These are phyloP conservation scores for Magnolia changhungtana DNA, from an alignment of 164 flowering plant species.

Conservation along the genomic window DNA sequence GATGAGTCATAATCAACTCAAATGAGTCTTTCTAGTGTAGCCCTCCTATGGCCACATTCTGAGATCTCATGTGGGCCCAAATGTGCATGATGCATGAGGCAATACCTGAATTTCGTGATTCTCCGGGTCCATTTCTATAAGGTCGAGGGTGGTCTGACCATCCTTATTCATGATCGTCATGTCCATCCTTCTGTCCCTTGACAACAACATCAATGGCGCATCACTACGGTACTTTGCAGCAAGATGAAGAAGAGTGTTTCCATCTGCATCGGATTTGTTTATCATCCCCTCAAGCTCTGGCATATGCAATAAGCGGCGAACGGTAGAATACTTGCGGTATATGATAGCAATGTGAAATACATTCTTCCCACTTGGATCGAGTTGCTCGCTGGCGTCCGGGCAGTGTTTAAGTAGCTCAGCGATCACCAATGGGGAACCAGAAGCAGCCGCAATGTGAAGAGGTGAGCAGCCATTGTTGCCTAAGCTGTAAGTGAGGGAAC, in stretches of 20 bases:
- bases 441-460: slow-evolving; percentile 9
- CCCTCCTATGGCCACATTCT: neutral
- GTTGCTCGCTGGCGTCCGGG: slow-evolving; percentile 7
- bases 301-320: neutral
- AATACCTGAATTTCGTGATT: neutral
- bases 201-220: neutral
- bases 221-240: neutral
- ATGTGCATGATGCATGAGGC: neutral
- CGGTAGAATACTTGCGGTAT: too few relatives aligned
- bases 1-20: too few relatives aligned
- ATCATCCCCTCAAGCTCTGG: neutral
- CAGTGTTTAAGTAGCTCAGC: neutral
- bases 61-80: neutral
- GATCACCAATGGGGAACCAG: neutral
- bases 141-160: slow-evolving; percentile 1
- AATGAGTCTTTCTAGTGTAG: too few relatives aligned
- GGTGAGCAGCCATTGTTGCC: slow-evolving; percentile 3
- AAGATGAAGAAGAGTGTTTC: slow-evolving; percentile 3
- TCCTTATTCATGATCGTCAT: slow-evolving; percentile 7
- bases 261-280: neutral
- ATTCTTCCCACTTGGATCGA: neutral
- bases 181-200: neutral
- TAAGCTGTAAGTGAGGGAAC: slow-evolving; percentile 1
- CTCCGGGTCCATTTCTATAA: neutral
- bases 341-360: slow-evolving; percentile 1